Evolutionary conservation across 371 early-diverging fungal genomes (phyloP), one percentile per base, ranked within the genome.

Genomic region (Dipsacomyces acuminosporus): DNA sequence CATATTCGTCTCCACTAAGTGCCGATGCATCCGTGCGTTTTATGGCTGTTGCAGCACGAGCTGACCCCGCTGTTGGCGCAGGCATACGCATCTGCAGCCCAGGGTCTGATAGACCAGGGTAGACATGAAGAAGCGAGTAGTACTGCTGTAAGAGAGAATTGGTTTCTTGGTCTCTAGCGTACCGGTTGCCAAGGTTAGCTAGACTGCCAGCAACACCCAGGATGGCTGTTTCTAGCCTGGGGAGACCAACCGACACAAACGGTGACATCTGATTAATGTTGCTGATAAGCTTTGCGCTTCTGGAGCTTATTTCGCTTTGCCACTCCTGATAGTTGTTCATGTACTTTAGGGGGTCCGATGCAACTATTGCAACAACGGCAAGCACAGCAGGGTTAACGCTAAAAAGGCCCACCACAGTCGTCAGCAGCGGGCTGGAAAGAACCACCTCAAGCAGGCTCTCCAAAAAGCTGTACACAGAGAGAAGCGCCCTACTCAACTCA

Each of bases 351-450:
- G 67, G 67, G 11, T 67, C 62, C 0, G 55, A 34, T 1, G 47
- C 54, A 9, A 50, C 38, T 21, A 58, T 17, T n/a, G 23, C 42
- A 21, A 41, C 25, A 1, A 51, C 30, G 0, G 47, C 1, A 8
- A 53, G 24, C 1, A 59, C 1, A 3, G 38, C 41, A 14, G 67
- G 62, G 25, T 67, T 56, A 0, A 61, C 3, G 8, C 54, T 49
- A 1, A 50, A 33, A 8, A 49, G 51, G 17, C 38, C 38, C 5
- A 38, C 14, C 4, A 38, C n/a, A 3, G 38, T 38, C 0, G 58
- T 54, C 0, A 67, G 36, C 7, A 58, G 26, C 1, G 69, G 69
- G 48, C 51, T 67, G 13, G 58, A 24, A 1, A 67, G 46, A 38
- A 62, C 23, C 1, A 58, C 40, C 7, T 51, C 52, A 8, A 67